phyloP scores from a whole-genome alignment of 2,329 filamentous ascomycete genomes.

The Helotiales sp. region DNA sequence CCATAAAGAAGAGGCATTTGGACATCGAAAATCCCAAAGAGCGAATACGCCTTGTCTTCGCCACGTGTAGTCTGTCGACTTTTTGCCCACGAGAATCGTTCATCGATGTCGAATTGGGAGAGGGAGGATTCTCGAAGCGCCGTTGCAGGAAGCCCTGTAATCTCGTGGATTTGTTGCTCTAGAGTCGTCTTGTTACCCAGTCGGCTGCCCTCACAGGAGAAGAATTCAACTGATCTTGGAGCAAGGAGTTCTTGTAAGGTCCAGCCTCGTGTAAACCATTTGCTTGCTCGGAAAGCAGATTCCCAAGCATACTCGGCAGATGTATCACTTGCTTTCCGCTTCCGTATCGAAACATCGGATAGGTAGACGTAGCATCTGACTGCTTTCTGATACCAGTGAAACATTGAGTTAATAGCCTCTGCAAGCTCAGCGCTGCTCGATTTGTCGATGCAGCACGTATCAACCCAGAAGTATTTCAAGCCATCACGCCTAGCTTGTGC shows the following conservation, averaged over 20 bases:
- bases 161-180: no score
- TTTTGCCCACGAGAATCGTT: no score
- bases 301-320: slow-evolving; percentile 4
- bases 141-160: slow-evolving; percentile 9
- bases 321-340: not conserved
- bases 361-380: no score
- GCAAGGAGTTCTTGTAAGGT: no score
- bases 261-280: no score
- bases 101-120: slow-evolving; percentile 7
- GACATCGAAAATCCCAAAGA: slow-evolving; percentile 41
- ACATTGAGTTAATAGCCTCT: no score
- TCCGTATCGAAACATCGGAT: slow-evolving; percentile 13
- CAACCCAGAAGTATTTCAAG: no score
- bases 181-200: slow-evolving; percentile 14
- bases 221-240: slow-evolving; percentile 18
- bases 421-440: no score
- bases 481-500: no score
- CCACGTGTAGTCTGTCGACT: slow-evolving; percentile 34
- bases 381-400: slow-evolving; percentile 24
- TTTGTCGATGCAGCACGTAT: no score
- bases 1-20: no score
- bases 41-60: no score
- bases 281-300: slow-evolving; percentile 12
- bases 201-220: slow-evolving; percentile 4
- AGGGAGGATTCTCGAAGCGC: slow-evolving; percentile 6